Base-by-base conservation (phyloP, 2,329 filamentous ascomycete species). In the Chrysosporium keratinophilum region DNA sequence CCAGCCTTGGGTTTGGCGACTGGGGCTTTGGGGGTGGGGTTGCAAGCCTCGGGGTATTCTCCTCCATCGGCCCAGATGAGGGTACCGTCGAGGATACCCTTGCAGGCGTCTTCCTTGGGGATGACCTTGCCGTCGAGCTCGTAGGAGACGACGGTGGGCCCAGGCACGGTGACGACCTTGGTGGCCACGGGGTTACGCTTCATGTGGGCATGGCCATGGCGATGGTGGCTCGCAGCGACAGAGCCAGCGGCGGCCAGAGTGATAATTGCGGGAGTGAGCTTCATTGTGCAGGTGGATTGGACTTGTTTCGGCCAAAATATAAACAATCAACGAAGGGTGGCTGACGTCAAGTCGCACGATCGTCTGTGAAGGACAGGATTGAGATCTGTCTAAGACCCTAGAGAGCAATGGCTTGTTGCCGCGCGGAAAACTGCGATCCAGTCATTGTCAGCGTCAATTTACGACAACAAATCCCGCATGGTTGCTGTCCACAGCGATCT, bases 31-130 rank as follows among this genome's bases (percentile, higher is more conserved):
- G 46, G 56, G 53, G 42, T 50, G 10, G 53, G 37, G 37, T 41
- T 50, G 69, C 78, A 79, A 42, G 76, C 76, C 47, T 79, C 79
- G 12, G 71, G 71, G 43, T 77, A 74, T 65, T 81, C 79, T 60
- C 81, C 79, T 44, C 85, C 74, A 47, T 86, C 73, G 45, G 84
- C 75, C 73, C 82, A 93, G 56, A 76, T 69, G 44, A 81, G 66
- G 45, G 80, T 78, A 50, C 88, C 86, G 57, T 84, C 78, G 54
- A 78, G 72, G 61, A 97, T 77, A 59, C 88, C 88, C 53, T 79
- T 67, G 71, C 84, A 78, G 52, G 88, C 88, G 56, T 88, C 78
- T 0, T 78, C 70, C 56, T 78, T 71, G 51, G 75, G 74, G 61
- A 95, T 77, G 34, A 73, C 58, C 64, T 82, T 62, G 57, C 83